Conservation (phyloP, 345 rosid species). For the Hibiscus tridactylites region DNA sequence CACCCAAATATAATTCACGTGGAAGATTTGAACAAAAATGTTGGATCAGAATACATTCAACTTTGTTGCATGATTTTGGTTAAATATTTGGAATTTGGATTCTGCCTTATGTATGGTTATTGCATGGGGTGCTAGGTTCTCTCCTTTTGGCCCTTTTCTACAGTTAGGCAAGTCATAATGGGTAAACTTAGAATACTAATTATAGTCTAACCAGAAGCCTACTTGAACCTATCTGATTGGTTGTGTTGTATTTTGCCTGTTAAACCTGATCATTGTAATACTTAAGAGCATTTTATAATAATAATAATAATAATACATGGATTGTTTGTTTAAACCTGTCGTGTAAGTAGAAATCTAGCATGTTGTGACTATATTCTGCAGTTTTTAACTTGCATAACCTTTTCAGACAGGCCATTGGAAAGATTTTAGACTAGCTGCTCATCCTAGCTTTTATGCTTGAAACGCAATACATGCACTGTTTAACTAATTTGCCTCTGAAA, state of each 20-base stretch:
- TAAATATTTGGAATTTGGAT: background rate
- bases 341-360: background rate
- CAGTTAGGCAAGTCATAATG: background rate
- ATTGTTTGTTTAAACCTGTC: background rate
- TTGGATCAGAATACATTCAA: background rate
- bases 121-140: background rate
- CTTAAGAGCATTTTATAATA: background rate
- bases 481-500: background rate
- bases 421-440: background rate
- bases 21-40: background rate
- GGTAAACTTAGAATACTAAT: background rate
- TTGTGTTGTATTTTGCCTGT: background rate
- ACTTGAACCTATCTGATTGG: background rate
- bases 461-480: background rate
- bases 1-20: background rate
- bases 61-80: background rate
- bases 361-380: background rate
- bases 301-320: too few relatives aligned
- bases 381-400: background rate
- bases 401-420: background rate
- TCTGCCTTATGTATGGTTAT: background rate
- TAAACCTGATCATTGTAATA: background rate
- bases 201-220: background rate
- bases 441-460: background rate
- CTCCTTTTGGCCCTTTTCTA: background rate